A percentile compares a stretch with the other conserved stretches of the same genome.
Conservation (phyloP, 306 rosid species). For the Castanea sativa region DNA sequence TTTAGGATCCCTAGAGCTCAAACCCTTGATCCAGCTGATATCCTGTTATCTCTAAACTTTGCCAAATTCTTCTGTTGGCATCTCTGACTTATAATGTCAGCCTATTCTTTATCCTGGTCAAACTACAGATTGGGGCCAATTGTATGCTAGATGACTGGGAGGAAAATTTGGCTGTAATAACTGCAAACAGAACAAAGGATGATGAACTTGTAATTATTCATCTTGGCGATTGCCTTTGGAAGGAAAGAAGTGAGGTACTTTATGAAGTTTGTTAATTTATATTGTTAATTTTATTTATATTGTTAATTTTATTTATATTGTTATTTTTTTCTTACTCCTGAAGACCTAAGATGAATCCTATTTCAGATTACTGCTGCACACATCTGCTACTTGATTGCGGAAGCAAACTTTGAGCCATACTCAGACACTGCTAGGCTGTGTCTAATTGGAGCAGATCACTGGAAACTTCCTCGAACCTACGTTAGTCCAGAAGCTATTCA, state of each 20-base stretch:
- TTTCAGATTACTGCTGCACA: conserved; percentile 89
- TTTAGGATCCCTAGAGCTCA: neutral
- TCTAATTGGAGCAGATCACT: conserved; percentile 95
- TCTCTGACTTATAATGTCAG: conserved; percentile 18
- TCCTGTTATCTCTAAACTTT: conserved; percentile 8
- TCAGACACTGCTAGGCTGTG: conserved; percentile 87
- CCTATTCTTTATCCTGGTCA: conserved; percentile 16
- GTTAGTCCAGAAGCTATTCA: conserved; percentile 95
- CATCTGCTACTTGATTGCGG: conserved; percentile 93
- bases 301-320: neutral
- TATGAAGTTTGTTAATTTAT: conserved; percentile 7
- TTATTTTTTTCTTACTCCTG: conserved; percentile 2
- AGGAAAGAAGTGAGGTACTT: conserved; percentile 81
- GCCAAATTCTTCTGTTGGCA: conserved; percentile 12
- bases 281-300: neutral
- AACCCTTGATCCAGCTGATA: conserved; percentile 11
- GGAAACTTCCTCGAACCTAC: conserved; percentile 86
- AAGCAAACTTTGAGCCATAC: conserved; percentile 80
- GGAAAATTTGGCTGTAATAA: conserved; percentile 83
- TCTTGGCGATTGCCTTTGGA: conserved; percentile 94
- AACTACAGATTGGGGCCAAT: conserved; percentile 53
- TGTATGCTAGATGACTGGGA: conserved; percentile 93
- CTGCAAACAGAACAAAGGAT: conserved; percentile 92
- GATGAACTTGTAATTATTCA: conserved; percentile 87
- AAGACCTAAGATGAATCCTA: conserved; percentile 26